A percentile compares a stretch with the other conserved stretches of the same genome.
These are phyloP conservation scores for Trichoderma hamatum DNA, from an alignment of 2,329 filamentous ascomycete genomes.

Conservation along the genomic window DNA sequence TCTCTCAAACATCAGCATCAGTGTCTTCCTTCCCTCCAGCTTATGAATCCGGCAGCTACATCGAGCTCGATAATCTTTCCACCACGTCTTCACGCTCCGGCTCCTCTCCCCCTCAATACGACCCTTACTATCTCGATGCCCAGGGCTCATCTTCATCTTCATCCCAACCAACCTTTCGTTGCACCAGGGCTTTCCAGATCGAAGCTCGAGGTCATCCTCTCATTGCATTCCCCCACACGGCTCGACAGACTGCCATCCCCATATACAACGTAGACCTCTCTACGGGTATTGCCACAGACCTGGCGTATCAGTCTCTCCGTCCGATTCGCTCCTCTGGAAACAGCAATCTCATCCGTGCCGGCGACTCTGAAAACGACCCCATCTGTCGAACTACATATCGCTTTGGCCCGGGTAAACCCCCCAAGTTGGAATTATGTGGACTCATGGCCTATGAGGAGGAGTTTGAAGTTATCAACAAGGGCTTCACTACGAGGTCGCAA, in stretches of 20 bases:
- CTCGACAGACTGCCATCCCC: conserved; percentile 45
- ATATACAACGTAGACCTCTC: conserved; percentile 46
- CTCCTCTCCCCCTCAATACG: conserved; percentile 37
- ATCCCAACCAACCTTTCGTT: conserved; percentile 40
- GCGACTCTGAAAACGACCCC: conserved; percentile 39
- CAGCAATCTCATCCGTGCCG: conserved; percentile 51
- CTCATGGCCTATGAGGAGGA: conserved; percentile 32
- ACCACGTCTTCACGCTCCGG: conserved; percentile 34
- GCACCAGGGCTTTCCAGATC: conserved; percentile 53
- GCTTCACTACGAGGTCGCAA: conserved; percentile 51
- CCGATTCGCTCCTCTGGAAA: conserved; percentile 50
- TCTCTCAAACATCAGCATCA: neutral
- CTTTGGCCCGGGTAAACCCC: conserved; percentile 57
- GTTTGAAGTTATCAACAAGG: conserved; percentile 38
- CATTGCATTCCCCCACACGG: conserved; percentile 47
- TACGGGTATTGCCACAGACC: conserved; percentile 43
- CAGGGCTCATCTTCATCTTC: conserved; percentile 27
- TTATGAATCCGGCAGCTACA: conserved; percentile 32
- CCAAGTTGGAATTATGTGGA: conserved; percentile 44
- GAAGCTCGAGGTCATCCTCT: conserved; percentile 49
- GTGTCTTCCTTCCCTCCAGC: conserved; percentile 35
- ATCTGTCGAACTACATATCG: conserved; percentile 59
- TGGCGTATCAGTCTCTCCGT: conserved; percentile 57
- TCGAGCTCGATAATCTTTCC: conserved; percentile 35
- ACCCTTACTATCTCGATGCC: conserved; percentile 22